Evolutionary conservation across 768 basidiomycete species (phyloP).

Genomic region (Podaxis rugospora): DNA sequence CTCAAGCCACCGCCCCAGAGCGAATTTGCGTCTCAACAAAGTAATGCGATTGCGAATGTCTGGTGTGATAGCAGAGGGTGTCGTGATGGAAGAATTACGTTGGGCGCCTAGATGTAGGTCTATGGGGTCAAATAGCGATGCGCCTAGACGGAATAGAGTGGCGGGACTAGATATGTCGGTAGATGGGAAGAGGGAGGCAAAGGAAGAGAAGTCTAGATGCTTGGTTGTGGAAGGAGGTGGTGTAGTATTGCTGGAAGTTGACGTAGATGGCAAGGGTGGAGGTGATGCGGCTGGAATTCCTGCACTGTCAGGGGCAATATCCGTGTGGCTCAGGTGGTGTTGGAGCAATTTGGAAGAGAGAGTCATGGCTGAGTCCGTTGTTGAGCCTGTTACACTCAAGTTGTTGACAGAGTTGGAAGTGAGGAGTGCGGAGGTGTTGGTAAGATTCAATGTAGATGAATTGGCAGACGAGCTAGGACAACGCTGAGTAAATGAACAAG

Average conservation of each 20-base stretch:
- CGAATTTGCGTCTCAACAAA: constrained; percentile 68
- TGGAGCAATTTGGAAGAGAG: constrained; percentile 59
- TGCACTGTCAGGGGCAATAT: constrained; percentile 65
- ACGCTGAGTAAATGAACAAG: constrained; percentile 4
- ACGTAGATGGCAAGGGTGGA: constrained; percentile 28
- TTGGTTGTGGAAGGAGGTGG: constrained; percentile 23
- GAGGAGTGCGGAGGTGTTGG: constrained; percentile 25
- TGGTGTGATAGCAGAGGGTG: constrained; percentile 38
- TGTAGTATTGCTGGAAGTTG: constrained; percentile 21
- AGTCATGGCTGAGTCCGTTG: constrained; percentile 29
- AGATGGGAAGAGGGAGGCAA: constrained; percentile 63
- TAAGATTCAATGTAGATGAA: constrained; percentile 53
- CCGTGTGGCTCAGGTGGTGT: constrained; percentile 71
- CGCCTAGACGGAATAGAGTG: constrained; percentile 81
- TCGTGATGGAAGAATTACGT: constrained; percentile 11
- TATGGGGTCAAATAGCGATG: constrained; percentile 84
- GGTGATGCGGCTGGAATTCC: constrained; percentile 69
- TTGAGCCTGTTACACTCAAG: constrained; percentile 3
- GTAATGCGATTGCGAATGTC: constrained; percentile 60
- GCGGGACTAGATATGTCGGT: constrained; percentile 74
- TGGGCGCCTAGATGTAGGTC: constrained; percentile 52
- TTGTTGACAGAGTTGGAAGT: constrained; percentile 10
- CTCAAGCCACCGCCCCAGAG: constrained; percentile 83
- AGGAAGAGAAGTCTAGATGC: constrained; percentile 75
- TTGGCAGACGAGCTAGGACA: constrained; percentile 53